A percentile compares a stretch with the other conserved stretches of the same genome.
phyloP scores from a whole-genome alignment of 768 basidiomycete genomes.

The Wakefieldia striispora region DNA sequence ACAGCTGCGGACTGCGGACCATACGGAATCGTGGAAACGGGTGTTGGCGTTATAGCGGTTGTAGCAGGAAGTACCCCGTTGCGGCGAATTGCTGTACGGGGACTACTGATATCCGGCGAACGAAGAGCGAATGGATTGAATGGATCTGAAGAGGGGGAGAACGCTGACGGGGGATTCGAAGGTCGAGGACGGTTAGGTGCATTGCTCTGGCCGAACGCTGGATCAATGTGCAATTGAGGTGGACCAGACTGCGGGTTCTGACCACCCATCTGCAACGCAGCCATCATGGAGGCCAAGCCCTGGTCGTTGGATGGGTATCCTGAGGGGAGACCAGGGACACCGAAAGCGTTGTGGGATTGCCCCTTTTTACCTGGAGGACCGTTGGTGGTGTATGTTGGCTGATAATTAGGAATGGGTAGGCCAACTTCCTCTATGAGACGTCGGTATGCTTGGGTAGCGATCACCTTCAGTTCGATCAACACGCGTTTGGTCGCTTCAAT shows the following conservation, averaged over 20 bases:
- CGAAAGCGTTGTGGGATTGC: constrained; percentile 51
- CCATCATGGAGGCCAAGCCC: constrained; percentile 90
- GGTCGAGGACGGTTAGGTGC: constrained; percentile 45
- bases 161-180: constrained; percentile 43
- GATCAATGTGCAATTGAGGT: constrained; percentile 70
- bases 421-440: constrained; percentile 94
- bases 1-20: constrained; percentile 62
- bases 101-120: constrained; percentile 49
- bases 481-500: constrained; percentile 89
- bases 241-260: constrained; percentile 82
- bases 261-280: constrained; percentile 85
- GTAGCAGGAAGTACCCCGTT: constrained; percentile 35
- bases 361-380: constrained; percentile 61
- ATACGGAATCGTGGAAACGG: constrained; percentile 45
- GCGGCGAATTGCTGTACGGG: constrained; percentile 47
- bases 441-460: constrained; percentile 92
- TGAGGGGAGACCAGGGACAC: constrained; percentile 72
- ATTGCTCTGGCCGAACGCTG: constrained; percentile 48
- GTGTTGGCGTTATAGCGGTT: constrained; percentile 29
- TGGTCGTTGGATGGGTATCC: constrained; percentile 83
- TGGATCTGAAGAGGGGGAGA: constrained; percentile 52
- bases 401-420: constrained; percentile 83
- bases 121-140: constrained; percentile 58
- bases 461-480: constrained; percentile 86
- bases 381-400: constrained; percentile 68